phyloP scores from a whole-genome alignment of 805 yeast species.

The Barnettozyma botsteinii region DNA sequence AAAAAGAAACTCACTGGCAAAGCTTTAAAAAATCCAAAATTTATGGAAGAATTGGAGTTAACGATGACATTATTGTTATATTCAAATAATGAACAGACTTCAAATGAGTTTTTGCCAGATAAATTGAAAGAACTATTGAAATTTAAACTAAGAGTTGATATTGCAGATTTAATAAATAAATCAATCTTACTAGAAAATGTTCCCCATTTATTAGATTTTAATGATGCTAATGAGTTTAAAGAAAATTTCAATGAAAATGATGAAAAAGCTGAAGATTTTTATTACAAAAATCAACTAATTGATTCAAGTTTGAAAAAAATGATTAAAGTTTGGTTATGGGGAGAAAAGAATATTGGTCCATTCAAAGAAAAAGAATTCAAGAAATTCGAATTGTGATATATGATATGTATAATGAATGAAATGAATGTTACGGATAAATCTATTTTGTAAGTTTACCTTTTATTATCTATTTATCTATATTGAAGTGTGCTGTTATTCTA shows the following conservation, averaged over 20 bases:
- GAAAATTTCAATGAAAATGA: conserved; percentile 7
- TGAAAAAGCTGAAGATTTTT: conserved; percentile 3
- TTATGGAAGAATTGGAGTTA: conserved; percentile 68
- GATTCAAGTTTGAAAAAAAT: conserved; percentile 43
- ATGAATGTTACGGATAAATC: not conserved
- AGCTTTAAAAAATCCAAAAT: conserved; percentile 50
- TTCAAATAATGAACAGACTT: conserved; percentile 27
- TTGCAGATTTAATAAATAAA: conserved; percentile 67
- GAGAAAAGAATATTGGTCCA: conserved; percentile 31
- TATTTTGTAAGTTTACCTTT: not conserved
- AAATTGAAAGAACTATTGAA: conserved; percentile 53
- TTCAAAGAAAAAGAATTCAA: not conserved
- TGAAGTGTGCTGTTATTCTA: conserved; percentile 30
- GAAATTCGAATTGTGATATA: conserved; percentile 2
- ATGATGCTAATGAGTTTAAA: not conserved
- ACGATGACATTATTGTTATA: conserved; percentile 75
- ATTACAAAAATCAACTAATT: conserved; percentile 6
- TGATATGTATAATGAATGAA: not conserved
- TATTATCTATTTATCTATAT: not conserved
- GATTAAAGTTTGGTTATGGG: conserved; percentile 58
- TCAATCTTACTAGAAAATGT: conserved; percentile 39
- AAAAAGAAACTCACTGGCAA: conserved; percentile 56
- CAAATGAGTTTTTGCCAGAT: conserved; percentile 39
- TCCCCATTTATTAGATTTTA: conserved; percentile 14
- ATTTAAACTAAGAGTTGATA: conserved; percentile 52